Base-by-base conservation (phyloP, 2,329 filamentous ascomycete species). In the Cucurbitaria berberidis region DNA sequence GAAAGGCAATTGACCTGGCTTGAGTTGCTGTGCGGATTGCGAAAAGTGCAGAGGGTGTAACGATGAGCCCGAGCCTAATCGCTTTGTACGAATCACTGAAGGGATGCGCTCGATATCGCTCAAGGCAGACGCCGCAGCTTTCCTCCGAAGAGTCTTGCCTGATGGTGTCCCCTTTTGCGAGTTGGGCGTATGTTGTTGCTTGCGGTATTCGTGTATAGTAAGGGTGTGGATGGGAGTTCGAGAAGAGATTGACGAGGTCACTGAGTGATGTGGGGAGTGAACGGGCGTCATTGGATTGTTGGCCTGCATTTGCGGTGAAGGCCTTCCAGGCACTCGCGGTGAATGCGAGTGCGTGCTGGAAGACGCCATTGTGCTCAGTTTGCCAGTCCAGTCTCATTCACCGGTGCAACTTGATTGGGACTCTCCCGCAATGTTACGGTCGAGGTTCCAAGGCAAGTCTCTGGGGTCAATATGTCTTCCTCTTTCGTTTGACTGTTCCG, bases 201-300 rank as follows among this genome's bases (percentile, higher is more conserved):
- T 73, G 51, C 74, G 73, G 49, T 76, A 76, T 51, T 76, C 72
- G 64, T 74, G 74, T 18, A 77, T 62, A 19, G 74, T 68, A n/a
- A 77, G 62, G 3, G 66, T 62, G 39, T 73, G 73, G 18, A 72
- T 35, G 4, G 72, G 69, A 29, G 69, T 69, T 21, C 68, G 68
- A 5, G 70, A 65, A 26, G 70, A 69, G 15, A 62, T 57, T 4
- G 73, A 71, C 29, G 66, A 72, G 29, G 66, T 60, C 19, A 72
- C 61, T 3, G 74, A 76, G 52, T 70, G 70, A 42, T 74, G 72
- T 21, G 73, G 67, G 19, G 72, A 75, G 63, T 75, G 73, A 15
- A 68, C 41, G 2, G 72, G 74, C n/a, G 72, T 74, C 29, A 67
- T 57, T 9, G 67, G 70, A 36, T 63, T 56, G 16, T 58, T 48